phyloP scores from a whole-genome alignment of 2,329 filamentous ascomycete genomes.

The Monascus ruber region DNA sequence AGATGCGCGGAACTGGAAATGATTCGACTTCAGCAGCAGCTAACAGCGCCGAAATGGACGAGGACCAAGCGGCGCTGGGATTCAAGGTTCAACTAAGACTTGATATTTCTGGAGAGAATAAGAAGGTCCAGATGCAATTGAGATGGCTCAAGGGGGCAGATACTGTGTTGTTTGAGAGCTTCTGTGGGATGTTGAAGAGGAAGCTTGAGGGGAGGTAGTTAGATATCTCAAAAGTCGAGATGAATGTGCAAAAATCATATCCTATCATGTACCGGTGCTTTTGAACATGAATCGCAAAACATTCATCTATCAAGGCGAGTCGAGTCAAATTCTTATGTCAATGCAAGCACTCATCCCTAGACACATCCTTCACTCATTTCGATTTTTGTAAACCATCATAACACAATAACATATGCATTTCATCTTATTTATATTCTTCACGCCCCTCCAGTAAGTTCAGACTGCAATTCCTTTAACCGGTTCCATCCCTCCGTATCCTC shows the following conservation, averaged over 20 bases:
- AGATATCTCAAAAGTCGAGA: not conserved
- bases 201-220: slow-evolving; percentile 25
- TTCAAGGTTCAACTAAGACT: slow-evolving; percentile 45
- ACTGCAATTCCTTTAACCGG: slow-evolving; percentile 26
- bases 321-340: too few species aligned
- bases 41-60: slow-evolving; percentile 21
- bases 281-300: too few species aligned
- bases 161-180: slow-evolving; percentile 68
- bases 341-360: too few species aligned
- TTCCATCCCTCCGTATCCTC: slow-evolving; percentile 50
- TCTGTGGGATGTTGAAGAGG: slow-evolving; percentile 65
- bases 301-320: too few species aligned
- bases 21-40: slow-evolving; percentile 5
- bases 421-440: slow-evolving; percentile 1
- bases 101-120: slow-evolving; percentile 16
- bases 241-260: not conserved
- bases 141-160: slow-evolving; percentile 70
- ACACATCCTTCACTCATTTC: too few species aligned
- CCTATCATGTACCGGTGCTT: too few species aligned
- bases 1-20: slow-evolving; percentile 23
- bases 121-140: slow-evolving; percentile 40
- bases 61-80: slow-evolving; percentile 40
- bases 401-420: not conserved
- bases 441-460: slow-evolving; percentile 18
- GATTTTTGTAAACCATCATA: not conserved